A percentile compares a stretch with the other conserved stretches of the same genome.
These are phyloP conservation scores for Athelia sp. DNA, from an alignment of 1,284 basidiomycete genomes.

Conservation along the genomic window DNA sequence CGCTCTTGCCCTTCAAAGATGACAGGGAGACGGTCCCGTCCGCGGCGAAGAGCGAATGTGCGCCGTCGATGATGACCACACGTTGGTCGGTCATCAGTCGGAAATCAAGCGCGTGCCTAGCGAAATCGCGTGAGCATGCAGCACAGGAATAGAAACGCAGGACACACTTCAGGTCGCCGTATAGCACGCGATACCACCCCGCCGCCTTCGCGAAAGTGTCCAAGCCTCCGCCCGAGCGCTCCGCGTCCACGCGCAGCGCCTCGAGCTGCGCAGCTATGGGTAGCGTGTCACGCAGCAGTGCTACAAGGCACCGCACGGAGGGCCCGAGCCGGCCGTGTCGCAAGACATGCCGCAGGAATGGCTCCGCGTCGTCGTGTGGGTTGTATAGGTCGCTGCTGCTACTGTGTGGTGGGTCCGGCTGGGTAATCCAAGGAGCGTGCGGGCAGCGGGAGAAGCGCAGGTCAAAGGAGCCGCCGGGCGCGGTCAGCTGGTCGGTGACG, in stretches of 20 bases:
- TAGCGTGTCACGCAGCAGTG: constrained; percentile 65
- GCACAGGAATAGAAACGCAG: constrained; percentile 2
- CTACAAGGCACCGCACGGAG: constrained; percentile 60
- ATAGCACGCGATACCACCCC: constrained; percentile 76
- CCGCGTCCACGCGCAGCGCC: constrained; percentile 40
- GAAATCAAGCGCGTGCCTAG: constrained; percentile 73
- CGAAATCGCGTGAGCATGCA: constrained; percentile 1
- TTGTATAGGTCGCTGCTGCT: constrained; percentile 34
- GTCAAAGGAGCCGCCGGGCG: constrained; percentile 60
- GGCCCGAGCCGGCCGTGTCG: constrained; percentile 57
- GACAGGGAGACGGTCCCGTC: too few species aligned
- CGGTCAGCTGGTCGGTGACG: constrained; percentile 66
- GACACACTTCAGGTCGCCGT: constrained; percentile 55
- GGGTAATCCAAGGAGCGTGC: constrained; percentile 15
- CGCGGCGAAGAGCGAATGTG: constrained; percentile 48
- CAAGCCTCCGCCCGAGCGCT: constrained; percentile 36
- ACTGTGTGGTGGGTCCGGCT: constrained; percentile 14
- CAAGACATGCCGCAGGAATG: constrained; percentile 60
- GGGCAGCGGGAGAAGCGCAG: constrained; percentile 62
- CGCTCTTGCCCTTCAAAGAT: too few species aligned
- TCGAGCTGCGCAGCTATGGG: constrained; percentile 70
- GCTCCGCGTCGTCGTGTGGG: constrained; percentile 70
- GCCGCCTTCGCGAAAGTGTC: constrained; percentile 72
- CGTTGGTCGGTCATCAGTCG: constrained; percentile 64
- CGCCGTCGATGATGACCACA: constrained; percentile 64